Percentiles rank a stretch among this genome's conserved stretches.
Conservation (phyloP, 257 asterid species). For the Solanum medicagineum region DNA sequence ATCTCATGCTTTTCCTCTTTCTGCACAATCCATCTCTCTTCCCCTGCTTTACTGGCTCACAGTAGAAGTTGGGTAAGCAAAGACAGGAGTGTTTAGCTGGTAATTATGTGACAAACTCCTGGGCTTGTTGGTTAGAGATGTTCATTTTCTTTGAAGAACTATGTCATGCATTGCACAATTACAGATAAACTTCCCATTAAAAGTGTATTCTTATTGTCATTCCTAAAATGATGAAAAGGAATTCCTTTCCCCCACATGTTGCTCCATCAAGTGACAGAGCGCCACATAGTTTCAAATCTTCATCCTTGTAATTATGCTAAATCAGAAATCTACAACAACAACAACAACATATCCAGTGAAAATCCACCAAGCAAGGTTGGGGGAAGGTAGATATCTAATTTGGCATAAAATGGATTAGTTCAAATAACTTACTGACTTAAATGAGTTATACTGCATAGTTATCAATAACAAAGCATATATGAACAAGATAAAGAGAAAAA, state of each 20-base stretch:
- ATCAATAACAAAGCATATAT: background rate
- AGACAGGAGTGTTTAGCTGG: background rate
- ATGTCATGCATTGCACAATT: background rate
- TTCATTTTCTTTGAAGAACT: background rate
- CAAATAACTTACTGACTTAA: background rate
- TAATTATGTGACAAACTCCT: background rate
- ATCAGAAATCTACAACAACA: background rate
- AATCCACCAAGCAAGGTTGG: no score
- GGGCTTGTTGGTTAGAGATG: background rate
- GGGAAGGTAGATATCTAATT: background rate
- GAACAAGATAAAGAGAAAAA: background rate
- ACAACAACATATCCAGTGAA: no score
- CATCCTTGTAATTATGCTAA: background rate
- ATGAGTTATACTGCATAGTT: background rate
- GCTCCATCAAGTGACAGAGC: background rate
- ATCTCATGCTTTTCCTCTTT: background rate
- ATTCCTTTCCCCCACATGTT: background rate
- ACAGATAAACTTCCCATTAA: background rate
- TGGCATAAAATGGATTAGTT: background rate
- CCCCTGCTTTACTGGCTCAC: background rate
- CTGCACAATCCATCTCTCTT: background rate
- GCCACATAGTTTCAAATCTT: background rate
- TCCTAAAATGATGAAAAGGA: background rate
- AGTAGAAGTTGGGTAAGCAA: background rate
- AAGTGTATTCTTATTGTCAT: background rate